Evolutionary conservation across 2,329 filamentous ascomycete genomes (phyloP).

Genomic region (Trichoderma sp.): DNA sequence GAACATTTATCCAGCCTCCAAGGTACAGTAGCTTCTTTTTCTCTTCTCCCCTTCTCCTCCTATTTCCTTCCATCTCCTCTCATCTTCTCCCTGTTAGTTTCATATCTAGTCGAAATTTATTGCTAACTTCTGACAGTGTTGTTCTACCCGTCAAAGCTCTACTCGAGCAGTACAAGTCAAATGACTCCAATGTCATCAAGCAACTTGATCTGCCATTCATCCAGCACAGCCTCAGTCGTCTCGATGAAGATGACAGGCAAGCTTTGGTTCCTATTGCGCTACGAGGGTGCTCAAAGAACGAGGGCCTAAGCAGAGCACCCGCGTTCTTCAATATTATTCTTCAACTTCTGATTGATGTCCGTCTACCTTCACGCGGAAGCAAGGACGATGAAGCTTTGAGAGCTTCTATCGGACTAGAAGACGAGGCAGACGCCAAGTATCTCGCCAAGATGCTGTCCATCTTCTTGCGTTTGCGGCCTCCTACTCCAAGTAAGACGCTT

Average conservation of each 20-base stretch:
- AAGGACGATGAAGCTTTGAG: slow-evolving; percentile 76
- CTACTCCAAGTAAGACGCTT: slow-evolving; percentile 41
- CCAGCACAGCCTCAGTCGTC: slow-evolving; percentile 70
- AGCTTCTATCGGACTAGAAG: slow-evolving; percentile 65
- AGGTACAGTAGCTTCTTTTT: slow-evolving; percentile 43
- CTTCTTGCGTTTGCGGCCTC: slow-evolving; percentile 58
- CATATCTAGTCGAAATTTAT: neutral
- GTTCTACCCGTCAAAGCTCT: slow-evolving; percentile 83
- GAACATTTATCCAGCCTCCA: slow-evolving; percentile 57
- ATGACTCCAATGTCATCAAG: slow-evolving; percentile 72
- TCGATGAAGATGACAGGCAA: slow-evolving; percentile 63
- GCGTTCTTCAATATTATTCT: slow-evolving; percentile 83
- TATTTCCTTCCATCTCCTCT: neutral
- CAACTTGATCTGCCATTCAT: slow-evolving; percentile 90
- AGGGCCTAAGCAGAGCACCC: slow-evolving; percentile 44
- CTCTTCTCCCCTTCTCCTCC: neutral
- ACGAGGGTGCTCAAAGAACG: slow-evolving; percentile 40
- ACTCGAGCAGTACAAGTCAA: slow-evolving; percentile 85
- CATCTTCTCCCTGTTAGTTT: neutral
- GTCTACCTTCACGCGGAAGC: slow-evolving; percentile 75
- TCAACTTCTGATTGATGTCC: slow-evolving; percentile 71
- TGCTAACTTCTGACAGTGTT: slow-evolving; percentile 52
- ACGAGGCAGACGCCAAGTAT: slow-evolving; percentile 71
- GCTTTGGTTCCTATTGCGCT: slow-evolving; percentile 66
- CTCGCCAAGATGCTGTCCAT: slow-evolving; percentile 77